Conservation (phyloP, 495 filamentous ascomycete genomes). For the Eremomyces bilateralis region DNA sequence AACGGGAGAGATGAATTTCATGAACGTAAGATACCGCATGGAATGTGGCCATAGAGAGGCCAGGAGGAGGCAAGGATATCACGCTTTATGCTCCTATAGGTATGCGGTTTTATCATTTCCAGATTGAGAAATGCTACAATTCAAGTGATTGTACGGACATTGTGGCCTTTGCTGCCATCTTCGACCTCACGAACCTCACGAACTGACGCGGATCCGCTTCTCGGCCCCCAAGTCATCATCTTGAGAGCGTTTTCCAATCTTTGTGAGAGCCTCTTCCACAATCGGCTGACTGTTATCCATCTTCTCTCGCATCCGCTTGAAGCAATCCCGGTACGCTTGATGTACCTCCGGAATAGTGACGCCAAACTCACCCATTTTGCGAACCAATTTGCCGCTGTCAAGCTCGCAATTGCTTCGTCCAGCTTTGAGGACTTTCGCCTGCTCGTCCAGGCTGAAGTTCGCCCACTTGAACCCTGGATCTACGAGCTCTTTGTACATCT, state of each 20-base stretch:
- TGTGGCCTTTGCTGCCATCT: too few relatives aligned
- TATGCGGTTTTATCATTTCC: neutral
- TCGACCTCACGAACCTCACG: too few relatives aligned
- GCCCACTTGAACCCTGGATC: slow-evolving; percentile 39
- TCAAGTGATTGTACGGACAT: too few relatives aligned
- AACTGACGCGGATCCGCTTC: too few relatives aligned
- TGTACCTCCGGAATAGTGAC: slow-evolving; percentile 38
- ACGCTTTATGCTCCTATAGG: neutral
- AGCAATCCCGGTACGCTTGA: slow-evolving; percentile 36
- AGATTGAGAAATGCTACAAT: too few relatives aligned
- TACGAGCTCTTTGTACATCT: slow-evolving; percentile 37
- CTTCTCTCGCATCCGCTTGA: slow-evolving; percentile 15
- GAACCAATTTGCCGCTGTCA: slow-evolving; percentile 35
- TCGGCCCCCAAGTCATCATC: too few relatives aligned
- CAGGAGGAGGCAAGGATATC: neutral
- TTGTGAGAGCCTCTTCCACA: neutral
- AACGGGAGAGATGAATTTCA: neutral
- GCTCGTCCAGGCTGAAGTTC: slow-evolving; percentile 43
- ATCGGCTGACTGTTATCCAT: too few relatives aligned
- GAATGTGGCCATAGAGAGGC: neutral
- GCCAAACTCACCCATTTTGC: slow-evolving; percentile 35
- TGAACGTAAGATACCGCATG: neutral
- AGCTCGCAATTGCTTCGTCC: slow-evolving; percentile 42
- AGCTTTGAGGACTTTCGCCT: slow-evolving; percentile 43
- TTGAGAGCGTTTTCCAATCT: too few relatives aligned